A percentile compares a stretch with the other conserved stretches of the same genome.
Evolutionary conservation across 2,329 filamentous ascomycete species (phyloP).

Genomic region (Monilinia polystroma): DNA sequence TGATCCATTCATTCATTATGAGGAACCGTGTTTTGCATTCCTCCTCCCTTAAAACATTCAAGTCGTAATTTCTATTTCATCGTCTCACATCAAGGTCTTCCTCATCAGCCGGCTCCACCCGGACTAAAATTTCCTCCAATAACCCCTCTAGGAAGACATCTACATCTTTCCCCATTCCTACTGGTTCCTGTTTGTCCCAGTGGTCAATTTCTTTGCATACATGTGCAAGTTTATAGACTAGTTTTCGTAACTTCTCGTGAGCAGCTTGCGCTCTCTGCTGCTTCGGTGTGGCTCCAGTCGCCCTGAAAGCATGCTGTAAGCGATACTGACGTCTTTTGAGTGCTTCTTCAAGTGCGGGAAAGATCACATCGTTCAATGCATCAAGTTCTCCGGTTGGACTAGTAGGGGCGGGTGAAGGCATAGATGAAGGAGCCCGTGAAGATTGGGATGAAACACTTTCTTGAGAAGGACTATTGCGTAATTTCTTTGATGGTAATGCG

Average conservation of each 20-base stretch:
- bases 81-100: constrained; percentile 34
- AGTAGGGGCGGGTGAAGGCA: constrained; percentile 56
- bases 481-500: constrained; percentile 39
- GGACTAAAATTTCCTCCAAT: constrained; percentile 87
- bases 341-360: constrained; percentile 88
- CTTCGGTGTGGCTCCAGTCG: constrained; percentile 51
- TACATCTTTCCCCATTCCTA: constrained; percentile 91
- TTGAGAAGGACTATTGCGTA: constrained; percentile 38
- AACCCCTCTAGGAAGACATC: constrained; percentile 87
- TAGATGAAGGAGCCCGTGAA: constrained; percentile 47
- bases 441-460: constrained; percentile 34
- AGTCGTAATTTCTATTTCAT: constrained; percentile 26
- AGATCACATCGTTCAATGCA: constrained; percentile 84
- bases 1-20: constrained; percentile 22
- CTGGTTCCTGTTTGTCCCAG: constrained; percentile 79
- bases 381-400: constrained; percentile 71
- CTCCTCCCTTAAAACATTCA: constrained; percentile 18
- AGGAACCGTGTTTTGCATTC: not conserved
- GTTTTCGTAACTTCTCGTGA: constrained; percentile 77
- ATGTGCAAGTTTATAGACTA: constrained; percentile 79
- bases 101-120: constrained; percentile 75
- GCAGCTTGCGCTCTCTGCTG: constrained; percentile 68
- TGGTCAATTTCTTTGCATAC: constrained; percentile 89
- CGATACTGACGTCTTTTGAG: constrained; percentile 73
- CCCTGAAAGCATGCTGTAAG: constrained; percentile 45